Evolutionary conservation across 208 protist genomes (phyloP).

Genomic region (Vickermania spadyakhi): DNA sequence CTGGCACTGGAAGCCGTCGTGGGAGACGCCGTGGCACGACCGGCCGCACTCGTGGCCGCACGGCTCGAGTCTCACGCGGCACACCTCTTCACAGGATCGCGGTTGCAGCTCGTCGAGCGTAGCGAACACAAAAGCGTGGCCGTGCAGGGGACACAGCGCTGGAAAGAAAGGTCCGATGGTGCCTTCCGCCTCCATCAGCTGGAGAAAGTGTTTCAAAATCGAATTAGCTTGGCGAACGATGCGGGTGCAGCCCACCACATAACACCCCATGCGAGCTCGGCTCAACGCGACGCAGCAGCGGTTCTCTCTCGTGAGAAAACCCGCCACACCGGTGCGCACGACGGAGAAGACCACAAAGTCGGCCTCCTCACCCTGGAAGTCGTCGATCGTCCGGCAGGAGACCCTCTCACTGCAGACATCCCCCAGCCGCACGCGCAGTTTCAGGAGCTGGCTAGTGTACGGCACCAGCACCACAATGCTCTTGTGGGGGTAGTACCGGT

Average conservation of each 20-base stretch:
- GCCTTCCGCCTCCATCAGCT: not conserved
- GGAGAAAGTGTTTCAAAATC: not conserved
- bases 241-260: conserved; percentile 10
- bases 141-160: not conserved
- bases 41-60: not conserved
- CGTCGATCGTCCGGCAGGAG: conserved; percentile 51
- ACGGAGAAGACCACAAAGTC: conserved; percentile 64
- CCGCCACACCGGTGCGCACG: conserved; percentile 25
- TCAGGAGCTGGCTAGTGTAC: conserved; percentile 49
- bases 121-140: not conserved
- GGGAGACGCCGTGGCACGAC: not conserved
- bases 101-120: not conserved
- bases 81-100: not conserved
- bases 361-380: conserved; percentile 72
- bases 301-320: conserved; percentile 12
- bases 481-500: conserved; percentile 1
- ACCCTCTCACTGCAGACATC: not conserved
- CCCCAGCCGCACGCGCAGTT: conserved; percentile 8
- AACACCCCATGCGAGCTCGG: conserved; percentile 8
- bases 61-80: not conserved
- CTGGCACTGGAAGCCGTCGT: not conserved
- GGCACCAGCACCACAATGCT: conserved; percentile 55
- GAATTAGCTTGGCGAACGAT: conserved; percentile 1
- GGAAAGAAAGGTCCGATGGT: not conserved
- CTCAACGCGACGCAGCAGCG: conserved; percentile 11